Percentiles rank a stretch among this genome's conserved stretches.
Evolutionary conservation across 495 filamentous ascomycete species (phyloP).

Genomic region (Neurospora cerealis): DNA sequence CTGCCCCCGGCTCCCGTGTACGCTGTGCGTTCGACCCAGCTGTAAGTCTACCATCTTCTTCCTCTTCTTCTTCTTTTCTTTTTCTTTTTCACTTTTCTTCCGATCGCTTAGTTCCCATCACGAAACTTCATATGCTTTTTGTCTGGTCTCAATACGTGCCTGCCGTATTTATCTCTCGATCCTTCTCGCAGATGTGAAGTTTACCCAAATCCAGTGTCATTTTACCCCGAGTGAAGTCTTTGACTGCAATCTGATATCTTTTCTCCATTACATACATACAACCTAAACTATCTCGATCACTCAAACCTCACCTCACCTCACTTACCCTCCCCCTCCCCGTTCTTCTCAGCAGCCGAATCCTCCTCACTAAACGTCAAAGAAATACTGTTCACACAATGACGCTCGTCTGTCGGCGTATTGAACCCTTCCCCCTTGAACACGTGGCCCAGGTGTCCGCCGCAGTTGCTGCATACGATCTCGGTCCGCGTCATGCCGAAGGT

Average conservation of each 20-base stretch:
- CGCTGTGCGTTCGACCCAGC: not conserved
- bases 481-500: constrained; percentile 75
- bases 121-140: not conserved
- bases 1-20: not conserved
- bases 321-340: constrained; percentile 12
- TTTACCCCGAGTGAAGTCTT: not conserved
- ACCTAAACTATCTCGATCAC: not conserved
- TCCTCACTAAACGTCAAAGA: constrained; percentile 71
- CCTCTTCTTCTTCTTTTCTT: not conserved
- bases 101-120: not conserved
- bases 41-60: not conserved
- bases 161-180: not conserved
- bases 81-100: not conserved
- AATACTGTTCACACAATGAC: constrained; percentile 94
- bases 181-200: not conserved
- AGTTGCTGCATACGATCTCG: constrained; percentile 90
- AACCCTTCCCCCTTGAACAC: constrained; percentile 96
- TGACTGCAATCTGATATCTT: not conserved
- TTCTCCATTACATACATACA: not conserved
- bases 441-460: constrained; percentile 92
- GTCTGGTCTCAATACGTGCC: not conserved
- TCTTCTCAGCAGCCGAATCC: constrained; percentile 45
- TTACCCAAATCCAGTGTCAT: not conserved
- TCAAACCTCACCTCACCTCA: constrained; percentile 19
- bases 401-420: constrained; percentile 82